Percentiles rank a stretch among this genome's conserved stretches.
Evolutionary conservation across 2,329 filamentous ascomycete genomes (phyloP).

Genomic region (Colletotrichum euphorbiae): DNA sequence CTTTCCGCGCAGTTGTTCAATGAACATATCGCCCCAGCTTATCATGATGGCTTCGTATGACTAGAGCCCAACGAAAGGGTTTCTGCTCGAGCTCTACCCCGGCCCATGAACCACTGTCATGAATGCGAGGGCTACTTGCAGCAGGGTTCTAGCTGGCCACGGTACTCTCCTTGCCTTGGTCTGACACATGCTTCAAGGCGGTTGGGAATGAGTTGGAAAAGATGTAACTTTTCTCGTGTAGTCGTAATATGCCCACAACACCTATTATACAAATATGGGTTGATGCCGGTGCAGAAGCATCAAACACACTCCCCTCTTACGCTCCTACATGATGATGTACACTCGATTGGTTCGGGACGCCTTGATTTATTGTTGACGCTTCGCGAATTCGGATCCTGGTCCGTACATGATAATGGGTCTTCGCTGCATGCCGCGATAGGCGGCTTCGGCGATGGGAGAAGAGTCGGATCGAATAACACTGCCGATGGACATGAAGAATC

Average conservation of each 20-base stretch:
- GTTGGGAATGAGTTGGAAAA: slow-evolving; percentile 2
- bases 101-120: too few species aligned
- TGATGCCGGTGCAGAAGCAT: slow-evolving; percentile 28
- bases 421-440: slow-evolving; percentile 80
- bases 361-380: slow-evolving; percentile 38
- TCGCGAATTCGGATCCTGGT: slow-evolving; percentile 47
- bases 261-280: slow-evolving; percentile 38
- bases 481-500: slow-evolving; percentile 99
- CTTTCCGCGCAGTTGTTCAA: too few species aligned
- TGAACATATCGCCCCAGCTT: too few species aligned
- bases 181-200: neutral
- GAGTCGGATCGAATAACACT: slow-evolving; percentile 95
- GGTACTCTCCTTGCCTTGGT: too few species aligned
- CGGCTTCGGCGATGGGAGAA: slow-evolving; percentile 78
- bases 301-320: neutral
- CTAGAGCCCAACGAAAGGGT: too few species aligned
- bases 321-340: slow-evolving; percentile 36
- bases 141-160: too few species aligned
- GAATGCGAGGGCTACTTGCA: too few species aligned
- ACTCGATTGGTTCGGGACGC: slow-evolving; percentile 5
- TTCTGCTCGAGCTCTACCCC: too few species aligned
- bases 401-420: slow-evolving; percentile 75
- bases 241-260: slow-evolving; percentile 32
- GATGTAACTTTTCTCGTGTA: slow-evolving; percentile 34
- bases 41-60: too few species aligned